phyloP scores from a whole-genome alignment of 352 stramenopile genomes.

The Globisporangium acanthophoron region DNA sequence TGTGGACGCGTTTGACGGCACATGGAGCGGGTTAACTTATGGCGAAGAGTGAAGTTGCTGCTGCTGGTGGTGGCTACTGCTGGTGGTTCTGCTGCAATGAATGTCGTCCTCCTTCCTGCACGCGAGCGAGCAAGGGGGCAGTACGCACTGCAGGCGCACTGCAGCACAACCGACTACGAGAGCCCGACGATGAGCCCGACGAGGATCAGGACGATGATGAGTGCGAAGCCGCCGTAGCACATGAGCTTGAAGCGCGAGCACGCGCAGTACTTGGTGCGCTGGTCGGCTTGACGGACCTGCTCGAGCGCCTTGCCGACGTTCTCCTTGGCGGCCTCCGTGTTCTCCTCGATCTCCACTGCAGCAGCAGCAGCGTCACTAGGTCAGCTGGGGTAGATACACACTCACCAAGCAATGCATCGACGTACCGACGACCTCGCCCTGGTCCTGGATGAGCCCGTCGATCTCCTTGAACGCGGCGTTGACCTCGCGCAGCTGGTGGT shows the following conservation, averaged over 20 bases:
- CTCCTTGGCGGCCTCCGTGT: slow-evolving; percentile 71
- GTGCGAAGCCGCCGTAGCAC: slow-evolving; percentile 43
- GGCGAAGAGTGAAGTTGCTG: neutral
- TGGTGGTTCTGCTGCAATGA: neutral
- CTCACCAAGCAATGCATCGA: neutral
- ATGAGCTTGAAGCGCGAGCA: slow-evolving; percentile 69
- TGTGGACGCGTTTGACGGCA: too few species aligned
- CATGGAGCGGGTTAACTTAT: slow-evolving; percentile 12
- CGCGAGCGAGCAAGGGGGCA: neutral
- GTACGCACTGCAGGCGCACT: neutral
- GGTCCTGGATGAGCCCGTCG: slow-evolving; percentile 76
- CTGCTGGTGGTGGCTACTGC: neutral
- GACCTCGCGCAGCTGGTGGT: slow-evolving; percentile 80
- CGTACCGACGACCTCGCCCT: slow-evolving; percentile 65
- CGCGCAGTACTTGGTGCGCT: slow-evolving; percentile 62
- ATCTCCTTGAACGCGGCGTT: slow-evolving; percentile 85
- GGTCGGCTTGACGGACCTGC: slow-evolving; percentile 64
- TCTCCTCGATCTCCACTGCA: slow-evolving; percentile 77
- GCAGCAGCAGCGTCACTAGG: neutral
- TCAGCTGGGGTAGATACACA: neutral
- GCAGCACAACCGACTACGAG: slow-evolving; percentile 12
- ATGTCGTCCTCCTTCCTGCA: neutral
- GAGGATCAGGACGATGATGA: slow-evolving; percentile 53
- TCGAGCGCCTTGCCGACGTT: slow-evolving; percentile 68
- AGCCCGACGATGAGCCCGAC: slow-evolving; percentile 42